These are phyloP conservation scores for thale cress (Arabidopsis thaliana) DNA, from an alignment of 345 rosid genomes.

Conservation along the genomic window TAIR10.1 NC_003075.7:11218501-11219000, in stretches of 20 bases:
- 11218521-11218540: slow-evolving; percentile 95
- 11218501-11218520: slow-evolving; percentile 97
- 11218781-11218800: slow-evolving; percentile 13
- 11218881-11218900: background rate
- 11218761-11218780: slow-evolving; percentile 56
- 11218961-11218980: background rate
- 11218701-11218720: slow-evolving; percentile 60
- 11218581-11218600: slow-evolving; percentile 98
- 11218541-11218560: slow-evolving; percentile 77
- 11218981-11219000: background rate
- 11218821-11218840: background rate
- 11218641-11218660: slow-evolving; percentile 96
- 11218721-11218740: slow-evolving; percentile 51
- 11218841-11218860: slow-evolving; percentile 1
- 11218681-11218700: slow-evolving; percentile 70
- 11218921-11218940: background rate
- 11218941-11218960: background rate
- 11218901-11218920: background rate
- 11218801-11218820: background rate
- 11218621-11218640: slow-evolving; percentile 97
- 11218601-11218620: slow-evolving; percentile 96
- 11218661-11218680: slow-evolving; percentile 57
- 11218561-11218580: slow-evolving; percentile 73
- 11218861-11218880: background rate
- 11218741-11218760: slow-evolving; percentile 55